Evolutionary conservation across 495 filamentous ascomycete genomes (phyloP).

Genomic region (Pyrenula massariospora): DNA sequence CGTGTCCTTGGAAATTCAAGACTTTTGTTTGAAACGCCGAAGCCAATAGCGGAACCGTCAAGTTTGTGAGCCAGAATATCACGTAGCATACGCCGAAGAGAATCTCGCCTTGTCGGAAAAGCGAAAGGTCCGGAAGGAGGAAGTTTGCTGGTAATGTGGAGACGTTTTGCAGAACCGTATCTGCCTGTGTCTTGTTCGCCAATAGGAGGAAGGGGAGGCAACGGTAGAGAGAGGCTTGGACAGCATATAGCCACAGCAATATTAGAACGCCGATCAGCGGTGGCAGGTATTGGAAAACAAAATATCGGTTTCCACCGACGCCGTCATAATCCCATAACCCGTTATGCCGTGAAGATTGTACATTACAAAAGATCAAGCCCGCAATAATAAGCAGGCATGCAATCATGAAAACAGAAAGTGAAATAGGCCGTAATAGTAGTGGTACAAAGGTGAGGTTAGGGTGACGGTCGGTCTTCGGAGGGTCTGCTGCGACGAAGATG

Average conservation of each 20-base stretch:
- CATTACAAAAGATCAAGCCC: constrained; percentile 58
- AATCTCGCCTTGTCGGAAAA: constrained; percentile 42
- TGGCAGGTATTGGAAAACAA: constrained; percentile 74
- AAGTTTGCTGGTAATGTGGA: constrained; percentile 38
- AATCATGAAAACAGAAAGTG: constrained; percentile 43
- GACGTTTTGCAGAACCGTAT: constrained; percentile 25
- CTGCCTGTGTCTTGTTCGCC: constrained; percentile 40
- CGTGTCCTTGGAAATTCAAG: constrained; percentile 25
- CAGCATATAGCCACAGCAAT: constrained; percentile 60
- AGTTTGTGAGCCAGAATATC: constrained; percentile 51
- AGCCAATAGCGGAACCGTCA: constrained; percentile 53
- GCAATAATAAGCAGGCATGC: constrained; percentile 61
- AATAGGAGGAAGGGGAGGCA: constrained; percentile 66
- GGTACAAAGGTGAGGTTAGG: constrained; percentile 56
- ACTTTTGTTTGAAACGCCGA: constrained; percentile 49
- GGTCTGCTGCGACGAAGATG: constrained; percentile 41
- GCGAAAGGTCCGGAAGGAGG: constrained; percentile 44
- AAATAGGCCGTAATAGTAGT: constrained; percentile 47
- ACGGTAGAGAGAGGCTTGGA: constrained; percentile 66
- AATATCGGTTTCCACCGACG: constrained; percentile 63
- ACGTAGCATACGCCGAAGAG: constrained; percentile 41
- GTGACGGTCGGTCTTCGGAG: constrained; percentile 30
- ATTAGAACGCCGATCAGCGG: constrained; percentile 64
- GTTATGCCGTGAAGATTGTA: constrained; percentile 50
- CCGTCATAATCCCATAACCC: constrained; percentile 56